Base-by-base conservation (phyloP, 305 asterid genomes). In the Fraxinus ornus region DNA sequence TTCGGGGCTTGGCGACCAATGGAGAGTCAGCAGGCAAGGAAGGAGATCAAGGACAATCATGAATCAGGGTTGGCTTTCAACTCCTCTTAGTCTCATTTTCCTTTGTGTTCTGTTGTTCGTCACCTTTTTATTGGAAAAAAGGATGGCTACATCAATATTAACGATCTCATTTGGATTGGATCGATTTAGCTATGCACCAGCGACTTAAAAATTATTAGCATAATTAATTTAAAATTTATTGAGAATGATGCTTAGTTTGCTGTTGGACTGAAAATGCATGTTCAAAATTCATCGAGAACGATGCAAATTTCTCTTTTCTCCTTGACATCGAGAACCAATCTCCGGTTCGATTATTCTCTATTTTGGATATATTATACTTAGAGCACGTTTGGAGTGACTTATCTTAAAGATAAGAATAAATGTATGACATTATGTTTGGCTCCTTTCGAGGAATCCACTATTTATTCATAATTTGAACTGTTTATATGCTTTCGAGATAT, bases 1-100 rank as follows among this genome's bases (percentile, higher is more conserved):
- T 96, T 44, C 89, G 99, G 82, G 98, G 99, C 82, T 79, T 95
- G 90, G 86, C 93, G 1, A 49, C 84, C 19, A 86, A 72, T 10
- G 90, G 84, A 12, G 80, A 80, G 32, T 26, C 91, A 7, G 68
- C 62, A 7, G 89, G 84, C n/a, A 88, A 79, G 75, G 84, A 84
- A 80, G 90, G 81, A 81, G 88, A 75, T 8, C 85, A 57, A 57
- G 84, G 81, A 49, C 82, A 78, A 68, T 74, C 88, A 24, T 86
- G 87, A 86, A 77, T 22, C 19, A 41, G 49, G 68, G 76, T 12
- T 47, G 3, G 44, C 36, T 75, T 35, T 36, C 81, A 30, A 1
- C 77, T 17, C 22, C 22, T 35, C 71, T 41, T 37, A 21, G n/a
- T 52, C 55, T 76, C 9, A 2, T 37, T 74, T 13, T 22, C 32